phyloP scores from a whole-genome alignment of 2,329 filamentous ascomycete genomes.

The Alternaria alternata region DNA sequence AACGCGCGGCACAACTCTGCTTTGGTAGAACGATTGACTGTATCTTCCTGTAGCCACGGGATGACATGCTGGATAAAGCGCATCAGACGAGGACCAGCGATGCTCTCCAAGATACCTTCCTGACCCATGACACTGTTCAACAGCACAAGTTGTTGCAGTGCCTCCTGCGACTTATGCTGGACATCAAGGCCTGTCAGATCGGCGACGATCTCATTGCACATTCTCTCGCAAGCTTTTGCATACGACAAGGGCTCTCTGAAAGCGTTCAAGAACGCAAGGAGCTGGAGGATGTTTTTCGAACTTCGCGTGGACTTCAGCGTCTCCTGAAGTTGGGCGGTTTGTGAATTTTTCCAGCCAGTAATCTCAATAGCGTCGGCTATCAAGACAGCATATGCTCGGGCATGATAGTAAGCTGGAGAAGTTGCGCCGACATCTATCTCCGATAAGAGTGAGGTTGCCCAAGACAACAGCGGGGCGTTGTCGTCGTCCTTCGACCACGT shows the following conservation, averaged over 20 bases:
- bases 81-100: slow-evolving; percentile 73
- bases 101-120: slow-evolving; percentile 56
- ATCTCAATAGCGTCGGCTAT: slow-evolving; percentile 53
- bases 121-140: slow-evolving; percentile 64
- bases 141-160: slow-evolving; percentile 59
- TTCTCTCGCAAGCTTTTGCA: slow-evolving; percentile 57
- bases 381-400: slow-evolving; percentile 50
- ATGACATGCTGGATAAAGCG: slow-evolving; percentile 84
- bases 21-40: slow-evolving; percentile 61
- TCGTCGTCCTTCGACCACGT: slow-evolving; percentile 23
- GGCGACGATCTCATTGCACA: slow-evolving; percentile 68
- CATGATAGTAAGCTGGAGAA: slow-evolving; percentile 52
- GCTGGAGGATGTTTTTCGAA: slow-evolving; percentile 54
- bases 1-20: slow-evolving; percentile 64
- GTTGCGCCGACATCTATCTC: slow-evolving; percentile 32
- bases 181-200: slow-evolving; percentile 65
- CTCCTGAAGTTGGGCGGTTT: slow-evolving; percentile 49
- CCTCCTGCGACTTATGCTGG: slow-evolving; percentile 53
- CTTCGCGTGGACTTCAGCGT: slow-evolving; percentile 42
- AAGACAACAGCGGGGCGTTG: slow-evolving; percentile 34
- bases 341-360: slow-evolving; percentile 50
- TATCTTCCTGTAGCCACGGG: slow-evolving; percentile 69
- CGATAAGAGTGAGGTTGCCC: slow-evolving; percentile 35
- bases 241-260: slow-evolving; percentile 59
- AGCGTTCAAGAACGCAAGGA: slow-evolving; percentile 59